Evolutionary conservation across 805 yeast species (phyloP), one percentile per base, ranked within the genome.

Genomic region (Huiozyma naganishii): DNA sequence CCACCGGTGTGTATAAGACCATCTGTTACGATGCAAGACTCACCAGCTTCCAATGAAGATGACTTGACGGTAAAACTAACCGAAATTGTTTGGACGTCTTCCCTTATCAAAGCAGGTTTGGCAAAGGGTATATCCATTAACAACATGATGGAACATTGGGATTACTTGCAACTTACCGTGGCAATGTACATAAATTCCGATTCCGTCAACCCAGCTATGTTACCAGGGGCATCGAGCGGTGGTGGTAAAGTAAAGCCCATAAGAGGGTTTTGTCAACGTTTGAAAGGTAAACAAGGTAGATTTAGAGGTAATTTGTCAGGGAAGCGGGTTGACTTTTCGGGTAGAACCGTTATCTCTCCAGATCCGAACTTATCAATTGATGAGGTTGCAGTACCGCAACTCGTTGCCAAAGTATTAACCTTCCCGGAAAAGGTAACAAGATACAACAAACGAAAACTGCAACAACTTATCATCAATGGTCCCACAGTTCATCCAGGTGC

Each of bases 1-100:
- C 98, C 99, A 1, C 99, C 99, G 0, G 97, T 94, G 13, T 92
- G 98, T 72, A 92, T 92, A 44, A 77, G 99, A 52, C 99, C 99
- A 3, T 89, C 97, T 5, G 97, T 92, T 29, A 72, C 80, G 69
- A 87, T 86, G 89, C 88, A 85, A 60, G 94, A 84, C 52, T 75
- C 81, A 6, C 78, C 83, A 27, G 92, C 95, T 30, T 82, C 94
- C 13, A 92, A 92, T 65, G 99, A 92, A 68, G 99, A 92, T 66
- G 99, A 94, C 66, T 70, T 92, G 51, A 92, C 99, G 0, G 96
- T 89, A 30, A 92, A 92, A 60, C 70, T 92, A 46, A 87, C 97
- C 0, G 99, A 92, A 66, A 86, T 92, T 49, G 97, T 89, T 28
- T 90, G 95, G 94, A 87, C 95, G 1, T 82, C 92, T n/a, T 82